Evolutionary conservation across 805 yeast genomes (phyloP).

Genomic region (Candida koratica): DNA sequence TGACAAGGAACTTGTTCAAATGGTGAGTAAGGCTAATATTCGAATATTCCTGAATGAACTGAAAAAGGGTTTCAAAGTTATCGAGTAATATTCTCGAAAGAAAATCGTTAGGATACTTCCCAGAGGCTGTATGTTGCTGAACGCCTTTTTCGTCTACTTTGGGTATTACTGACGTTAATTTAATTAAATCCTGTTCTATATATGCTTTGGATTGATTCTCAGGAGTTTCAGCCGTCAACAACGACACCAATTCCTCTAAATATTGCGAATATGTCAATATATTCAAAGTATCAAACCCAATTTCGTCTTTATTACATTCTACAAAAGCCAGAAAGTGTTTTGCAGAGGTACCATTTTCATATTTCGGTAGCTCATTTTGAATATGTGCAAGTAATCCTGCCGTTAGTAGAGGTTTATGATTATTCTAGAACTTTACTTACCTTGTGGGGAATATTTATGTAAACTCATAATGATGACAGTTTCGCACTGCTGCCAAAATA

Average conservation of each 20-base stretch:
- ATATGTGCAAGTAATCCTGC: conserved; percentile 2
- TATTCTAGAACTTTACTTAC: no score
- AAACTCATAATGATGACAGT: conserved; percentile 7
- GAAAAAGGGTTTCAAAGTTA: conserved; percentile 28
- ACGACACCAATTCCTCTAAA: conserved; percentile 26
- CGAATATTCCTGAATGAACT: conserved; percentile 32
- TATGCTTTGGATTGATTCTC: conserved; percentile 25
- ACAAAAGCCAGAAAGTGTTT: no score
- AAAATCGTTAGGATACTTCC: conserved; percentile 31
- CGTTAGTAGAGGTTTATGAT: conserved; percentile 6
- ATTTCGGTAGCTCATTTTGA: not conserved
- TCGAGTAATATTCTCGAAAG: conserved; percentile 38
- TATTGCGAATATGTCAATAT: conserved; percentile 31
- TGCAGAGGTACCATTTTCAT: not conserved
- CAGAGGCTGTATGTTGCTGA: not conserved
- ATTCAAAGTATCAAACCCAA: conserved; percentile 9
- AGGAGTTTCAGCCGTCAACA: conserved; percentile 20
- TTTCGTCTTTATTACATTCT: conserved; percentile 36
- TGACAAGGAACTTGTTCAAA: conserved; percentile 38
- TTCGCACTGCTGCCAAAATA: conserved; percentile 4
- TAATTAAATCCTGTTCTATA: conserved; percentile 23
- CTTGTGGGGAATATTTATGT: no score
- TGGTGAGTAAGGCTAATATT: conserved; percentile 37
- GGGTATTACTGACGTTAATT: conserved; percentile 8
- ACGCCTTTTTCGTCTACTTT: conserved; percentile 1